Percentiles rank a stretch among this genome's conserved stretches.
Conservation (phyloP, 2,329 filamentous ascomycete species). For the Ilyonectria sp. region DNA sequence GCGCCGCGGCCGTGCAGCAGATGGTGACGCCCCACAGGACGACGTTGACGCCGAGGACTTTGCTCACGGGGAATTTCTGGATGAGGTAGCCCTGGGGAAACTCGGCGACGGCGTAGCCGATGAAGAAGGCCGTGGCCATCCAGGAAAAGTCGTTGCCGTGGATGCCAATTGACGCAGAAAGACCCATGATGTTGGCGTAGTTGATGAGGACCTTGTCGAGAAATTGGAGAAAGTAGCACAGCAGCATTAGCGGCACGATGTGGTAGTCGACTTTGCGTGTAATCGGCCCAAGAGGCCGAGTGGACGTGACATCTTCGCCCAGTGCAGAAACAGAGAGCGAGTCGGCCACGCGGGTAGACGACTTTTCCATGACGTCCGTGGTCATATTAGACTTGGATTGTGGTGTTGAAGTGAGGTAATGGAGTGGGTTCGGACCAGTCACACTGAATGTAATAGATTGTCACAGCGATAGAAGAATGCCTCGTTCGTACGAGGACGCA, state of each 20-base stretch:
- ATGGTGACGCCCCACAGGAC: constrained; percentile 56
- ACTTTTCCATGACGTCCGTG: background rate
- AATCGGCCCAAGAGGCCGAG: constrained; percentile 28
- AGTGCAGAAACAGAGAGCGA: constrained; percentile 3
- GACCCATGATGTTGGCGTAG: constrained; percentile 51
- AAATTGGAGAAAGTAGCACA: constrained; percentile 48
- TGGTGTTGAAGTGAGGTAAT: too few relatives aligned
- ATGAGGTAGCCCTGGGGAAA: constrained; percentile 51
- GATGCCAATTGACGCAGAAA: constrained; percentile 49
- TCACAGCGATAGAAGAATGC: too few relatives aligned
- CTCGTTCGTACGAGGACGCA: too few relatives aligned
- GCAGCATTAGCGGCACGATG: constrained; percentile 47
- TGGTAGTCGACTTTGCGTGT: constrained; percentile 46
- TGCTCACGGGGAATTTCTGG: constrained; percentile 53
- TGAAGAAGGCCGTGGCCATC: constrained; percentile 52
- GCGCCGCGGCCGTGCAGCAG: constrained; percentile 60
- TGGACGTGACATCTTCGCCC: constrained; percentile 6
- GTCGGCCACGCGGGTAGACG: background rate
- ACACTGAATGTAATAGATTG: too few relatives aligned
- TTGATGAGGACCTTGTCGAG: constrained; percentile 50
- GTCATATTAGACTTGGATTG: too few relatives aligned
- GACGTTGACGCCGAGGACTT: constrained; percentile 53
- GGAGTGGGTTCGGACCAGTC: too few relatives aligned
- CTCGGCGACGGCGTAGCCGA: constrained; percentile 49
- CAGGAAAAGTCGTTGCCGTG: constrained; percentile 51